These are phyloP conservation scores for Canna indica DNA, from an alignment of 176 grass and related monocot species.

Conservation along the genomic window DNA sequence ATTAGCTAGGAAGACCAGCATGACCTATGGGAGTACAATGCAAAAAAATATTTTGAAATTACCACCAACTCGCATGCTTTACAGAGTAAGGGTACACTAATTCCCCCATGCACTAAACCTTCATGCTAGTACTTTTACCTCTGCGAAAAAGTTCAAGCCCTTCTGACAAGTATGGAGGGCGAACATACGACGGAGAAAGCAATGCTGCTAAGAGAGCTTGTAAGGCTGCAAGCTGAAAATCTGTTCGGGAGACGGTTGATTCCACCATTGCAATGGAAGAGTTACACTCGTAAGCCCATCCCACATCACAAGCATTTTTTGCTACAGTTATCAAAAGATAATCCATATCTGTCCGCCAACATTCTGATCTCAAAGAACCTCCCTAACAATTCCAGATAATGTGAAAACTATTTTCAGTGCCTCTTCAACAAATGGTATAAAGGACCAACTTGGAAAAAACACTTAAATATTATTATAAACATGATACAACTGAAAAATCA, in stretches of 20 bases:
- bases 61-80: too few species aligned
- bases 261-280: conserved; percentile 20
- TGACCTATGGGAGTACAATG: background rate
- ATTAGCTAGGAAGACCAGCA: background rate
- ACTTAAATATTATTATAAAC: background rate
- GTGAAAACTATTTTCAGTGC: too few species aligned
- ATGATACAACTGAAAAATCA: too few species aligned
- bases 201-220: conserved; percentile 70
- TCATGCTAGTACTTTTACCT: conserved; percentile 27
- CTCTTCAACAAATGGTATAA: too few species aligned
- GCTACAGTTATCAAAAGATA: conserved; percentile 58
- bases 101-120: too few species aligned
- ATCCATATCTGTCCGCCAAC: conserved; percentile 62
- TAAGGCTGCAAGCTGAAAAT: conserved; percentile 57
- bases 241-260: too few species aligned
- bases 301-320: conserved; percentile 26
- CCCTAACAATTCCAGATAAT: too few species aligned
- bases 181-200: conserved; percentile 50
- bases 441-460: too few species aligned
- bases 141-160: conserved; percentile 71
- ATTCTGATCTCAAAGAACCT: conserved; percentile 45
- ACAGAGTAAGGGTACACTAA: background rate
- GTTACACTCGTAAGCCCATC: conserved; percentile 30
- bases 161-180: conserved; percentile 58
- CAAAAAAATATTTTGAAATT: background rate